A percentile compares a stretch with the other conserved stretches of the same genome.
These are phyloP conservation scores for Fallopia convolvulus DNA, from an alignment of 148 eudicot species.

Conservation along the genomic window DNA sequence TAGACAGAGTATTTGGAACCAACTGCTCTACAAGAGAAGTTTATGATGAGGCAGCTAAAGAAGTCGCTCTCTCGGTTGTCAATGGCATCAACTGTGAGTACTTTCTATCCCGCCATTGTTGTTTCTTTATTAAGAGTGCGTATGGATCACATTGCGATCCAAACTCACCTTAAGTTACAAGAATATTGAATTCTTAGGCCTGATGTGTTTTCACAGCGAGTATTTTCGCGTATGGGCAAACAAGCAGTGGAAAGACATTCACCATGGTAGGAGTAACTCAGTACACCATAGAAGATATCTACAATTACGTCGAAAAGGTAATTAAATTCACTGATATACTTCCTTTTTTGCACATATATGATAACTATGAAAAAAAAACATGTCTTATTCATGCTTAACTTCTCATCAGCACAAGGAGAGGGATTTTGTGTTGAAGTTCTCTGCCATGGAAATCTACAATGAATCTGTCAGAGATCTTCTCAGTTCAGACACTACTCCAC, in stretches of 20 bases:
- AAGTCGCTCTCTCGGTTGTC: slow-evolving; percentile 66
- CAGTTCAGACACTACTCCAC: slow-evolving; percentile 51
- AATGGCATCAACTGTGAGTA: slow-evolving; percentile 73
- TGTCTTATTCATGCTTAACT: neutral
- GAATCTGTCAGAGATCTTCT: slow-evolving; percentile 91
- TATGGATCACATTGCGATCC: too few relatives aligned
- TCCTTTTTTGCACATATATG: neutral
- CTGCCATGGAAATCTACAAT: slow-evolving; percentile 87
- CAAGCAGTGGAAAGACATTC: slow-evolving; percentile 91
- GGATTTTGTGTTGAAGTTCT: slow-evolving; percentile 67
- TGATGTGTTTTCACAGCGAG: slow-evolving; percentile 39
- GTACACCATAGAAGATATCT: slow-evolving; percentile 55
- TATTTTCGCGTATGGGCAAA: slow-evolving; percentile 88
- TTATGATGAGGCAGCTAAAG: slow-evolving; percentile 69
- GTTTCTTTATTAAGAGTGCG: neutral
- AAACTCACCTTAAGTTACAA: neutral
- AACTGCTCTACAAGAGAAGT: slow-evolving; percentile 59
- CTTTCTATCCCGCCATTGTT: neutral
- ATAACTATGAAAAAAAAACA: neutral
- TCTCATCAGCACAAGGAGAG: slow-evolving; percentile 68
- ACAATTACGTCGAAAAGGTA: slow-evolving; percentile 51
- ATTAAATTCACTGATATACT: neutral
- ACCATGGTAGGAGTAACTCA: slow-evolving; percentile 77
- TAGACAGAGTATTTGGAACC: slow-evolving; percentile 68
- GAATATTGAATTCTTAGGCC: neutral